Evolutionary conservation across 192 early-diverging fungal species (phyloP).

Genomic region (Coemansia aciculifera): DNA sequence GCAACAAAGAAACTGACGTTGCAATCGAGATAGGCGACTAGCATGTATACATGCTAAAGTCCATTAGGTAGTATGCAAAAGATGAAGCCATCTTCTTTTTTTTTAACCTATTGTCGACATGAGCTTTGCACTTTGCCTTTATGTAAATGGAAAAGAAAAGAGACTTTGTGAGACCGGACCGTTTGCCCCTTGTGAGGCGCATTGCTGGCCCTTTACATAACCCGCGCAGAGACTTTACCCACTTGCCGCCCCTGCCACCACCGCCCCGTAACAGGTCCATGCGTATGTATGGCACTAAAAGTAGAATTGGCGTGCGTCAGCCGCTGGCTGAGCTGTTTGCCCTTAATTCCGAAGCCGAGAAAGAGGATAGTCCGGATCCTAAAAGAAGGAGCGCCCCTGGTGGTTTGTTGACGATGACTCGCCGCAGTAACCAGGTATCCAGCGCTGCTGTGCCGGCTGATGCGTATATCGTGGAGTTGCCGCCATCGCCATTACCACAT

Average conservation of each 20-base stretch:
- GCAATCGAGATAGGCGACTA: background rate
- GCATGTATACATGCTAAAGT: background rate
- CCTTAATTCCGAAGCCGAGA: background rate
- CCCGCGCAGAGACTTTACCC: constrained; percentile 18
- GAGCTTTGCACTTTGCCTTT: background rate
- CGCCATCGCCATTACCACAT: background rate
- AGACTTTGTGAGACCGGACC: constrained; percentile 2
- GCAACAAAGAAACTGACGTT: background rate
- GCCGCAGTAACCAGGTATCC: background rate
- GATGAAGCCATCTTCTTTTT: background rate
- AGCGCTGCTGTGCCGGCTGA: background rate
- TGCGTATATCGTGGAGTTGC: background rate
- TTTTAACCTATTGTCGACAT: background rate
- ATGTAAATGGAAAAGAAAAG: constrained; percentile 1
- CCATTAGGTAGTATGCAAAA: background rate
- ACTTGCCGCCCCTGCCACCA: constrained; percentile 42
- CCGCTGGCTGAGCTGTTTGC: constrained; percentile 1
- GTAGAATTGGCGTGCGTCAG: background rate
- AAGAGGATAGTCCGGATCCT: background rate
- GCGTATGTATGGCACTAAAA: background rate
- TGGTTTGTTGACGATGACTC: background rate
- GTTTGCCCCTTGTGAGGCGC: constrained; percentile 11
- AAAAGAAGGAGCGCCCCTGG: background rate
- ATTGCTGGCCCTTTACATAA: constrained; percentile 22
- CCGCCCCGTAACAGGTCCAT: background rate